Conservation (phyloP, 73 alveolate species). For the Paramecium bursaria region DNA sequence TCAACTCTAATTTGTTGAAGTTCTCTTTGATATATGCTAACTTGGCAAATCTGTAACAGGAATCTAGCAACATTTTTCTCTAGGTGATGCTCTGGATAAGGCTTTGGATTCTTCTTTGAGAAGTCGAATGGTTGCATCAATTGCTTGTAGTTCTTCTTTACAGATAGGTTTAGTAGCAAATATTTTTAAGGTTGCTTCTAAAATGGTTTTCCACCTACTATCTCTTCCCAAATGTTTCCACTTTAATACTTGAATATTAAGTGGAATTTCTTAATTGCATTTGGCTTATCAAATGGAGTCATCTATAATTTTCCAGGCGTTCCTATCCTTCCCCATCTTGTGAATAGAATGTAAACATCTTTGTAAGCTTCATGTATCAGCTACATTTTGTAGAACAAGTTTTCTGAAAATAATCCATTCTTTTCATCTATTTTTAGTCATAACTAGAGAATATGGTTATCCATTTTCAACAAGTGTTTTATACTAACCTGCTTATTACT, state of each 20-base stretch:
- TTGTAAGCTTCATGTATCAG: constrained; percentile 91
- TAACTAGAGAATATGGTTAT: constrained; percentile 90
- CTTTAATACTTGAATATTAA: constrained; percentile 77
- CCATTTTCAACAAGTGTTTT: too few species aligned
- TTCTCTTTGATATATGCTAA: constrained; percentile 9
- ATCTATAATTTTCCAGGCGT: constrained; percentile 94
- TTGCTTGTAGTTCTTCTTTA: neutral
- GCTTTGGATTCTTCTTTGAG: constrained; percentile 31
- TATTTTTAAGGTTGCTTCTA: constrained; percentile 2
- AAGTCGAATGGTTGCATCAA: constrained; percentile 25
- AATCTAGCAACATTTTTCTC: constrained; percentile 2
- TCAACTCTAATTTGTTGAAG: constrained; percentile 23
- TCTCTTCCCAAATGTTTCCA: constrained; percentile 46
- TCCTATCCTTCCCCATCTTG: constrained; percentile 98
- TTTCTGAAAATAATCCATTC: constrained; percentile 95
- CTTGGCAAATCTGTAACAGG: neutral
- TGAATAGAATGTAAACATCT: constrained; percentile 92
- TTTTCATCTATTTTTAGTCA: constrained; percentile 96
- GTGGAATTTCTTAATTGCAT: constrained; percentile 90
- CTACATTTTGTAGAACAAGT: constrained; percentile 96
- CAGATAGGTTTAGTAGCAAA: neutral
- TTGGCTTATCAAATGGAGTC: constrained; percentile 89
- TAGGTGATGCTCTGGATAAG: neutral
- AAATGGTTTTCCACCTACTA: constrained; percentile 10
- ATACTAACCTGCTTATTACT: too few species aligned